Evolutionary conservation across 257 asterid species (phyloP), one percentile per base, ranked within the genome.

Genomic region (Petrea volubilis): DNA sequence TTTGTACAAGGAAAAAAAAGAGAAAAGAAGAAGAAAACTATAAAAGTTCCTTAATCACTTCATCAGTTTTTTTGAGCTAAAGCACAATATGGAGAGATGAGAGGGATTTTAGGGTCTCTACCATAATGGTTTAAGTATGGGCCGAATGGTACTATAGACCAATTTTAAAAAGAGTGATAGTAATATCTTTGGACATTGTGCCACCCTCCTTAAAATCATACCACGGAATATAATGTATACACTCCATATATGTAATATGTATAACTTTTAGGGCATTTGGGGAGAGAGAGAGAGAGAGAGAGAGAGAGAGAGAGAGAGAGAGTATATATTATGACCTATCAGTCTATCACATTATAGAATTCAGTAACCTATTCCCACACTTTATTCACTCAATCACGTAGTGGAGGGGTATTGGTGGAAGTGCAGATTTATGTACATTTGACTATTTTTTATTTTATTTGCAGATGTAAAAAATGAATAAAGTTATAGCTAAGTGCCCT

Each of bases 301-400:
- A n/a, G n/a, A n/a, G n/a, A n/a, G n/a, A n/a, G n/a, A n/a, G n/a
- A n/a, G n/a, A n/a, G n/a, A n/a, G n/a, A n/a, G n/a, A n/a, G n/a
- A n/a, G n/a, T n/a, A n/a, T n/a, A 13, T 5, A 7, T 7, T 40
- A 23, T 28, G 40, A 43, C 29, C 25, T 28, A 50, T 43, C 47
- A 13, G 58, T 18, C 40, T 64, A 74, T 68, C 50, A 44, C 61
- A 72, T 78, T 80, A 84, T 87, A 68, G 84, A 84, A 69, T 82
- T 87, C 90, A 87, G 88, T 57, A 79, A 83, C 82, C 82, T 66
- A 33, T 71, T 79, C 68, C 74, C 72, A 78, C 71, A 44, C 34
- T 44, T 58, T 63, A 78, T 40, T 60, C 47, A 67, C 58, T 55
- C 79, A 70, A 34, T 64, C 69, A 27, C 63, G 67, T 60, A 17